Base-by-base conservation (phyloP, 139 green algal species). In the Chlorella sp. region DNA sequence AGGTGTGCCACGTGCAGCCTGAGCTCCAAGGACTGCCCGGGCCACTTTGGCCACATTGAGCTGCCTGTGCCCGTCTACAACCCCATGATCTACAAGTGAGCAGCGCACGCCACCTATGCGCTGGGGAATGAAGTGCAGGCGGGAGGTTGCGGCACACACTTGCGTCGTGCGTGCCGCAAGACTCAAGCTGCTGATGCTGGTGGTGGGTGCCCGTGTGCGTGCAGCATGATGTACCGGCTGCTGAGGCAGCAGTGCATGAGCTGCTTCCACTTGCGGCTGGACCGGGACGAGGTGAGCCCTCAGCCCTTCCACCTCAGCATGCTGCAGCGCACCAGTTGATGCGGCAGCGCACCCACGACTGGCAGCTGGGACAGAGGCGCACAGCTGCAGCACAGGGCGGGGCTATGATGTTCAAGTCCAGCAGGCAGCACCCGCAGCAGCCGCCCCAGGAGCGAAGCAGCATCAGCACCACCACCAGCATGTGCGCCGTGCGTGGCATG, bases 1-100 rank as follows among this genome's bases (percentile, higher is more conserved):
- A 93, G 89, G 32, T 99, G 95, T 74, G 73, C 67, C 32, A 98
- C 95, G 0, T 99, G 95, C 76, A 74, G 80, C 1, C 87, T 96
- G n/a, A 65, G 67, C 27, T 71, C 81, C 51, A 67, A 70, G 24
- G 68, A 83, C n/a, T 99, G 95, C 79, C 91, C 92, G 3, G 95
- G 95, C 1, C 95, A 99, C 80, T 98, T 98, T 86, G 95, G 95
- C 5, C 95, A 97, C 84, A 88, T 99, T 17, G 93, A 98, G 67
- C 84, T 99, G 72, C 87, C 93, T 2, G 87, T 98, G 36, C 92
- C 93, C 0, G 89, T 98, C n/a, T 99, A 98, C 88, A 97, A 99
- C 77, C 94, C 95, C 0, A 74, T 98, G 26, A 81, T 97, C 0
- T 97, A 98, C 74, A 79, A 79, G 91, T 96, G 67, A 77, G 86